Base-by-base conservation (phyloP, 768 basidiomycete genomes). In the Trametes elegans region DNA sequence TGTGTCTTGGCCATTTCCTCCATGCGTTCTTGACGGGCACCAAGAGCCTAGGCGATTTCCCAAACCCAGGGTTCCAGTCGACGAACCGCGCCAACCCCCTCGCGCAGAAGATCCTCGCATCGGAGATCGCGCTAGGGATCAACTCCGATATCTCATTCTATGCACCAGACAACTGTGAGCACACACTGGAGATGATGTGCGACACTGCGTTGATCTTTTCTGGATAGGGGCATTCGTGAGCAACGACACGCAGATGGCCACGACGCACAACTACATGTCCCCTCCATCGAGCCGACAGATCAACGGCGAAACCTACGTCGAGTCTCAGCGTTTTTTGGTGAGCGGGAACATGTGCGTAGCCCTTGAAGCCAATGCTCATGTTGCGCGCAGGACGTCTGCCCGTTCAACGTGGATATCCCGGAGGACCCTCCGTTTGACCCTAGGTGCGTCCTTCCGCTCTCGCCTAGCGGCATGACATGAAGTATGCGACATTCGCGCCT, bases 1-100 rank as follows among this genome's bases (percentile, higher is more conserved):
- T 85, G 7, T 85, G 84, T 63, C 73, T 85, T 8, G 83, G 82
- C 3, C 74, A 79, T 34, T 85, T 83, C 72, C 68, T 87, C 39
- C 81, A 83, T 59, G 75, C 76, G 46, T 83, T 74, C 62, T 73
- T 87, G 21, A 74, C 76, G 7, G 84, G 82, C 7, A 70, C 73
- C 0, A 66, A 72, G 21, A 69, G 57, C 41, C 40, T 58, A 16
- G 50, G 50, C 18, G 38, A 36, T 40, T 58, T 80, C 32, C 79
- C 77, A 3, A 78, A 78, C 56, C 75, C 80, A n/a, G 83, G 83
- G 4, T 85, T 83, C 68, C 73, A 79, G 45, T 80, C 82, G 2
- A 77, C 76, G 8, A 70, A 67, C 23, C 78, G 83, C 23, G 82
- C 75, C 7, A 84, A 80, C 58, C 70, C 76, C 5, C 74, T 86